A percentile compares a stretch with the other conserved stretches of the same genome.
These are phyloP conservation scores for Silene noctiflora DNA, from an alignment of 179 eudicot species.

Conservation along the genomic window DNA sequence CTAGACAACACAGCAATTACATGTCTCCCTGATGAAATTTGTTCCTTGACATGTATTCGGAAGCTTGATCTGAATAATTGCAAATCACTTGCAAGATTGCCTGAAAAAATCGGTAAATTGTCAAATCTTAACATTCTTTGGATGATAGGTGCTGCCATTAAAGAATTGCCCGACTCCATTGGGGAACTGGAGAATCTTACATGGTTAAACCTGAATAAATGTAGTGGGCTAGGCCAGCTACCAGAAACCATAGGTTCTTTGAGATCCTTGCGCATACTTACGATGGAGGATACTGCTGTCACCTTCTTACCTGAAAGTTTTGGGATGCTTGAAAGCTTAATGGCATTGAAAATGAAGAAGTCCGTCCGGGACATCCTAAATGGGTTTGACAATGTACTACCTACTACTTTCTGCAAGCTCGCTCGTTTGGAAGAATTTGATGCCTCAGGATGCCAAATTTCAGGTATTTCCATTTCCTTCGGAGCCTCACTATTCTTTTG, in stretches of 20 bases:
- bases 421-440: constrained; percentile 40
- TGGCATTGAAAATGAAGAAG: constrained; percentile 30
- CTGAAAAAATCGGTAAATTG: constrained; percentile 41
- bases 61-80: constrained; percentile 42
- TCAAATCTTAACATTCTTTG: constrained; percentile 33
- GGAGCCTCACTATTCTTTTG: background rate
- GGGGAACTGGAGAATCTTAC: constrained; percentile 45
- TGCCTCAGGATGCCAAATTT: constrained; percentile 44
- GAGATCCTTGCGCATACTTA: constrained; percentile 35
- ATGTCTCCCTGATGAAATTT: constrained; percentile 44
- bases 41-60: constrained; percentile 40
- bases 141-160: constrained; percentile 36
- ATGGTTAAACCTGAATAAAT: constrained; percentile 34
- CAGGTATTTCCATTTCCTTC: constrained; percentile 17
- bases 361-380: constrained; percentile 4
- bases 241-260: constrained; percentile 42
- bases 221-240: constrained; percentile 30
- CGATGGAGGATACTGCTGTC: constrained; percentile 43
- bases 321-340: constrained; percentile 45
- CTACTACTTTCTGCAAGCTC: constrained; percentile 46
- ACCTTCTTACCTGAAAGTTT: constrained; percentile 49
- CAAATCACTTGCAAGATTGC: constrained; percentile 38
- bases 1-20: constrained; percentile 28
- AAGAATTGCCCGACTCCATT: constrained; percentile 45
- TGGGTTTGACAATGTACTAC: constrained; percentile 25